Conservation (phyloP, 148 eudicot species). For the Rhododendron ovatum region DNA sequence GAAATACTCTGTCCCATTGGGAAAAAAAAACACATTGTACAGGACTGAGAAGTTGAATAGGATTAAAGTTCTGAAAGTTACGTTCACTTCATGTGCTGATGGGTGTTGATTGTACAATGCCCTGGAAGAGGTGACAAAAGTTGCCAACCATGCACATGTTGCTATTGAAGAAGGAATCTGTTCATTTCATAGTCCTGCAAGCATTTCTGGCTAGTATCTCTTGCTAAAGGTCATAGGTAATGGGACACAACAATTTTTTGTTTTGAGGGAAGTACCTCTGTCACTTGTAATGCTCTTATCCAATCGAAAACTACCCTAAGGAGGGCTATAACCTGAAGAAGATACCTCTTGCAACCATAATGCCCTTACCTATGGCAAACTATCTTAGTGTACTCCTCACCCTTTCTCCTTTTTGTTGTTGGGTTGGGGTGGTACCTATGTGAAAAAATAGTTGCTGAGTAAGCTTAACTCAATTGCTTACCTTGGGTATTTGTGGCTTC, state of each 20-base stretch:
- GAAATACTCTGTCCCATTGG: not conserved
- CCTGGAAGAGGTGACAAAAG: not conserved
- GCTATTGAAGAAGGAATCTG: not conserved
- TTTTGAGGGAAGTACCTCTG: not conserved
- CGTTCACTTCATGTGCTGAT: not conserved
- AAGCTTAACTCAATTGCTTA: not conserved
- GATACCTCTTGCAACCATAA: not conserved
- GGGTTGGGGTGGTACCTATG: not conserved
- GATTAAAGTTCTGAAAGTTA: not conserved
- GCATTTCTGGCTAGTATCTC: not conserved
- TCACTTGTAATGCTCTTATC: not conserved
- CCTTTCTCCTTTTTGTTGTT: not conserved
- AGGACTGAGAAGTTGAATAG: not conserved
- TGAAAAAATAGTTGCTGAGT: not conserved
- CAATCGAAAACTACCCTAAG: not conserved
- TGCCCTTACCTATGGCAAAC: not conserved
- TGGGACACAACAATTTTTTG: not conserved
- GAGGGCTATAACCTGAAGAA: not conserved
- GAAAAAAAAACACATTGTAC: not conserved
- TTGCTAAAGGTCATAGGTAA: not conserved
- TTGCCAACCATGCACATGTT: not conserved
- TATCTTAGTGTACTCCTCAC: not conserved
- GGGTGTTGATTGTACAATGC: not conserved
- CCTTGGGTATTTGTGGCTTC: not conserved
- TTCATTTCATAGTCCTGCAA: not conserved